Evolutionary conservation across 2,329 filamentous ascomycete genomes (phyloP).

Genomic region (Penicillium sp.): DNA sequence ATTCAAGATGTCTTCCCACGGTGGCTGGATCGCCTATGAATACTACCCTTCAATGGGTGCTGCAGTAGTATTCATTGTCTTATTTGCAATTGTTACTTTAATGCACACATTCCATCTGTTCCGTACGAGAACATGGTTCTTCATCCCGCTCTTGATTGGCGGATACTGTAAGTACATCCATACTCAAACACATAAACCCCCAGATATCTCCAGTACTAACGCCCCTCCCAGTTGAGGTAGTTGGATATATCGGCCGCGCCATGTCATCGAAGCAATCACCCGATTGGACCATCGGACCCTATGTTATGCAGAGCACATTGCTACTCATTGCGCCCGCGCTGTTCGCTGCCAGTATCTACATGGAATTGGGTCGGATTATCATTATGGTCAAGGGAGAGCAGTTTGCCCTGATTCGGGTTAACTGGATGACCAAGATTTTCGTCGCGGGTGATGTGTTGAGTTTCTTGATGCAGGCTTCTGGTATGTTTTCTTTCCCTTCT

Average conservation of each 20-base stretch:
- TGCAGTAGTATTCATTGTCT: slow-evolving; percentile 23
- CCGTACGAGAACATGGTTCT: slow-evolving; percentile 27
- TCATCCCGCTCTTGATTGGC: slow-evolving; percentile 33
- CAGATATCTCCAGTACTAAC: background rate
- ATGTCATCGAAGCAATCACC: slow-evolving; percentile 40
- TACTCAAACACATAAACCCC: background rate
- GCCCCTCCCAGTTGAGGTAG: slow-evolving; percentile 44
- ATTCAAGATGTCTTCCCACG: background rate
- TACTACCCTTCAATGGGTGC: slow-evolving; percentile 28
- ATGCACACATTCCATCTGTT: slow-evolving; percentile 26
- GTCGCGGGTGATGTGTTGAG: slow-evolving; percentile 31
- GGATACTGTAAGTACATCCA: slow-evolving; percentile 33
- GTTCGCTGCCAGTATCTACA: slow-evolving; percentile 31
- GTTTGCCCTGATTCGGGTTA: slow-evolving; percentile 22
- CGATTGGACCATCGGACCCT: slow-evolving; percentile 25
- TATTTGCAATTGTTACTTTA: slow-evolving; percentile 20
- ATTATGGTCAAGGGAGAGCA: slow-evolving; percentile 21
- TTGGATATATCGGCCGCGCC: slow-evolving; percentile 54
- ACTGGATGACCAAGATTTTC: slow-evolving; percentile 31
- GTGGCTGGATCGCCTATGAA: slow-evolving; percentile 16
- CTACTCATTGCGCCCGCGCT: slow-evolving; percentile 27
- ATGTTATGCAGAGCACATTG: slow-evolving; percentile 28
- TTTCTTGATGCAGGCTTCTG: slow-evolving; percentile 32
- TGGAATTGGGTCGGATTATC: slow-evolving; percentile 27
- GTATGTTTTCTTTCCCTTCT: slow-evolving; percentile 4